These are phyloP conservation scores for Leccinum pseudoinsigne DNA, from an alignment of 1,284 basidiomycete genomes.

Conservation along the genomic window DNA sequence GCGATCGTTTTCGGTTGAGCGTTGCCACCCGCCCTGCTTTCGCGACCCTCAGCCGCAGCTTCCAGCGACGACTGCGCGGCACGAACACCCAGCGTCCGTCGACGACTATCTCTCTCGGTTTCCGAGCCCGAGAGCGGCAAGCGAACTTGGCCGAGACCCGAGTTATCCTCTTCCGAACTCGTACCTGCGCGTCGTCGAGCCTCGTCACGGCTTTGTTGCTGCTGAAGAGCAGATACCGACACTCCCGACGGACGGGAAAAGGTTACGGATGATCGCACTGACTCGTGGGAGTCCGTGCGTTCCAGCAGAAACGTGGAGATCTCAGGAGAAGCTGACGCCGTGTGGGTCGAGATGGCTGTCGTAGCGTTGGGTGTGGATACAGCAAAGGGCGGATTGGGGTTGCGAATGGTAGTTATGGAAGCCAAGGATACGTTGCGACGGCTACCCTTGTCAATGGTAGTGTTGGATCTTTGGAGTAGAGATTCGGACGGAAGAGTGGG, in stretches of 20 bases:
- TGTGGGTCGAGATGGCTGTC: conserved; percentile 67
- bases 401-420: conserved; percentile 56
- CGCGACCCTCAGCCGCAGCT: conserved; percentile 25
- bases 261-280: conserved; percentile 46
- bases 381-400: conserved; percentile 40
- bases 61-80: conserved; percentile 48
- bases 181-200: conserved; percentile 40
- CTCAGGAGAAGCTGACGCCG: conserved; percentile 51
- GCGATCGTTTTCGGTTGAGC: conserved; percentile 37
- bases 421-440: conserved; percentile 49
- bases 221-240: conserved; percentile 55
- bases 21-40: conserved; percentile 32
- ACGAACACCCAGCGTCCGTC: conserved; percentile 43
- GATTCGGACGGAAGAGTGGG: conserved; percentile 61
- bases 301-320: conserved; percentile 40
- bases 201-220: conserved; percentile 45
- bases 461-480: conserved; percentile 34
- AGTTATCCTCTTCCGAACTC: conserved; percentile 26
- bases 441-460: conserved; percentile 33
- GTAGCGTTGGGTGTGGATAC: conserved; percentile 59
- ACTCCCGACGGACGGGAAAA: conserved; percentile 63
- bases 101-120: conserved; percentile 48
- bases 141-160: conserved; percentile 27
- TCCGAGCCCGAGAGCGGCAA: conserved; percentile 51
- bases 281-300: conserved; percentile 46